These are phyloP conservation scores for Daedalea quercina DNA, from an alignment of 768 basidiomycete genomes.

Conservation along the genomic window DNA sequence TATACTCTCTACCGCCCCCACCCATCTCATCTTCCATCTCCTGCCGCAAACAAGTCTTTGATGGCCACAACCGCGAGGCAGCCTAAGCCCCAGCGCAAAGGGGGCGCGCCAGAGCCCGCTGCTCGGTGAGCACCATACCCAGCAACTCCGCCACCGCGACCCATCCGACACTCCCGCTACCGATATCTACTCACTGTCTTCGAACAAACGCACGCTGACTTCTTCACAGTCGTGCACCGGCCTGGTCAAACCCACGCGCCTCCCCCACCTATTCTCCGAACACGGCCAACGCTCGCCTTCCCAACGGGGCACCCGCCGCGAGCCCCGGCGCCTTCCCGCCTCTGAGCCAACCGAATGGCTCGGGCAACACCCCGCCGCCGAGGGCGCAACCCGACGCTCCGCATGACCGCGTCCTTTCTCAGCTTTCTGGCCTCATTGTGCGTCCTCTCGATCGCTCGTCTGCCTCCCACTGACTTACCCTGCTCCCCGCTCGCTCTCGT, in stretches of 20 bases:
- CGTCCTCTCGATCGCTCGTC: slow-evolving; percentile 26
- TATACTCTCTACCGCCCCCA: slow-evolving; percentile 13
- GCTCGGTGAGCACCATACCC: slow-evolving; percentile 37
- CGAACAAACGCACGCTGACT: neutral
- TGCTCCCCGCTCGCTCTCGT: neutral
- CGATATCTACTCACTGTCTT: slow-evolving; percentile 6
- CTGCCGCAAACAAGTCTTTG: slow-evolving; percentile 1
- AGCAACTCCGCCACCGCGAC: slow-evolving; percentile 10
- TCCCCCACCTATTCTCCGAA: slow-evolving; percentile 66
- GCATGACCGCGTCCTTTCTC: slow-evolving; percentile 56
- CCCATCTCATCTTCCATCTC: slow-evolving; percentile 12
- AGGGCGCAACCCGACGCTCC: slow-evolving; percentile 33
- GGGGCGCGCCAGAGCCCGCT: slow-evolving; percentile 46
- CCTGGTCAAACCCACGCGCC: slow-evolving; percentile 64
- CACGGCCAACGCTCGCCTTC: slow-evolving; percentile 33
- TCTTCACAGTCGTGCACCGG: slow-evolving; percentile 33
- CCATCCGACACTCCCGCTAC: slow-evolving; percentile 7
- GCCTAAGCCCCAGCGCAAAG: slow-evolving; percentile 54
- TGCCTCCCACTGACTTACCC: neutral
- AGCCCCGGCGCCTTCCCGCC: slow-evolving; percentile 21
- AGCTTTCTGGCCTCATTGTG: slow-evolving; percentile 66
- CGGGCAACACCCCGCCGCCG: slow-evolving; percentile 16
- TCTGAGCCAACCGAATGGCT: slow-evolving; percentile 48
- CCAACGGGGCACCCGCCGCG: slow-evolving; percentile 30
- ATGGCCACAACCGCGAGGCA: slow-evolving; percentile 67